A percentile compares a stretch with the other conserved stretches of the same genome.
These are phyloP conservation scores for Rutstroemia sp. DNA, from an alignment of 2,329 filamentous ascomycete genomes.

Conservation along the genomic window DNA sequence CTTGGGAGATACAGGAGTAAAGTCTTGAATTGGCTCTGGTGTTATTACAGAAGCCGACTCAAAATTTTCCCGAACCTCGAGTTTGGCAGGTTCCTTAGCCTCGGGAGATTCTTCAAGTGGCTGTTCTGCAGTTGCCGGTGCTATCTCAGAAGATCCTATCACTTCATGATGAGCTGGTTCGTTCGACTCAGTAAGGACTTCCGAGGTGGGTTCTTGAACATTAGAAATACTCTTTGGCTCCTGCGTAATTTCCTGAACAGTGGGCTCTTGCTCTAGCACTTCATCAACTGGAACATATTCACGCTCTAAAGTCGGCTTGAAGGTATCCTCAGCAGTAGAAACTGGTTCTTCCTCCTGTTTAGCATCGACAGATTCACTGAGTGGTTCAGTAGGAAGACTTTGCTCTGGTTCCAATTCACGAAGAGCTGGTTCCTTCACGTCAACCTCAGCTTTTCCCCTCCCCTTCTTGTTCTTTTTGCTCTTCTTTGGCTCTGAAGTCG, in stretches of 20 bases:
- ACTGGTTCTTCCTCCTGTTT: not conserved
- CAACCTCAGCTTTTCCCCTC: not conserved
- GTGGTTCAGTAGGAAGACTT: not conserved
- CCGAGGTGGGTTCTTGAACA: not conserved
- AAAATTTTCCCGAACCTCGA: not conserved
- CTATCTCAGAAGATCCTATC: not conserved
- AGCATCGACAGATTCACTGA: not conserved
- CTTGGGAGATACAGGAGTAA: constrained; percentile 10
- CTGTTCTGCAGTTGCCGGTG: not conserved
- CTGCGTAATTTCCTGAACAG: not conserved
- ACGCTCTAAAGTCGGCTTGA: not conserved
- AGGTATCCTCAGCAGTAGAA: not conserved
- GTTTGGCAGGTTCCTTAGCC: not conserved
- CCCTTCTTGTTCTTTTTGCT: not conserved
- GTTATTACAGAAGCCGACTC: not conserved
- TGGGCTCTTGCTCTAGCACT: too few species aligned
- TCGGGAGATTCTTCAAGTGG: not conserved
- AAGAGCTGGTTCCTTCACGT: not conserved
- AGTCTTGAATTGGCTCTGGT: constrained; percentile 1
- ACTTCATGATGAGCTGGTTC: not conserved
- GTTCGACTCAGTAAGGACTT: not conserved
- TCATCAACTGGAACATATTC: not conserved
- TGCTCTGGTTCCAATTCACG: not conserved
- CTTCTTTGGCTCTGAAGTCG: not conserved
- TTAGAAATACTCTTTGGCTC: not conserved